These are phyloP conservation scores for Auricularia auricula-judae DNA, from an alignment of 768 basidiomycete genomes.

Conservation along the genomic window DNA sequence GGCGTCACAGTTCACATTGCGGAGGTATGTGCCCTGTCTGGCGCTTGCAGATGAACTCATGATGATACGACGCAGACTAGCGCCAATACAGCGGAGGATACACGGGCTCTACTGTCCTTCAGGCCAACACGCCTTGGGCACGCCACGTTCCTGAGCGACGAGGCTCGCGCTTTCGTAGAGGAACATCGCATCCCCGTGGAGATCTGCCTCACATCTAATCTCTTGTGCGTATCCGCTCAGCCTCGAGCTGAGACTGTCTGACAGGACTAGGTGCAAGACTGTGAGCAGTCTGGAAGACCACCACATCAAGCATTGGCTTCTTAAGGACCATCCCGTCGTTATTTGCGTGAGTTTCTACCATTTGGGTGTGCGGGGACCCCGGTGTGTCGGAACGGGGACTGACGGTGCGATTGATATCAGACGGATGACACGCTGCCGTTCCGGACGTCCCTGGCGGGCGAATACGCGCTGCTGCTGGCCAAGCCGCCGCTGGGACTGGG, in stretches of 20 bases:
- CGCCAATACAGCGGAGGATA: slow-evolving; percentile 44
- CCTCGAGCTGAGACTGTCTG: neutral
- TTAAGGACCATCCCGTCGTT: slow-evolving; percentile 49
- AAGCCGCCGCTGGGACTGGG: slow-evolving; percentile 62
- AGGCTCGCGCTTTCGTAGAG: slow-evolving; percentile 44
- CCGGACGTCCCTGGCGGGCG: slow-evolving; percentile 58
- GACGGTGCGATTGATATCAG: slow-evolving; percentile 25
- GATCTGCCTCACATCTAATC: slow-evolving; percentile 72
- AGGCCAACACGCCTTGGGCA: slow-evolving; percentile 70
- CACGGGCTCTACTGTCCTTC: slow-evolving; percentile 46
- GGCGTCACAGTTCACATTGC: slow-evolving; percentile 76
- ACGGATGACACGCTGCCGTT: slow-evolving; percentile 79
- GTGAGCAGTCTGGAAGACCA: slow-evolving; percentile 54
- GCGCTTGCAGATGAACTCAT: neutral
- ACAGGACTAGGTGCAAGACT: slow-evolving; percentile 48
- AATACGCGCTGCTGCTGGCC: slow-evolving; percentile 74
- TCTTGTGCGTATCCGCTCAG: slow-evolving; percentile 32
- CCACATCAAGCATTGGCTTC: slow-evolving; percentile 60
- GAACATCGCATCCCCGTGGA: slow-evolving; percentile 54
- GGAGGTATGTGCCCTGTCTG: slow-evolving; percentile 36
- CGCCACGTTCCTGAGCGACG: slow-evolving; percentile 46
- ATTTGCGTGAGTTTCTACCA: slow-evolving; percentile 51
- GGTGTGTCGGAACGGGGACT: neutral
- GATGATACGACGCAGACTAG: slow-evolving; percentile 25
- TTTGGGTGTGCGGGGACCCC: neutral